A percentile compares a stretch with the other conserved stretches of the same genome.
phyloP scores from a whole-genome alignment of 441 rosid species.

The Pelargonium exstipulatum region DNA sequence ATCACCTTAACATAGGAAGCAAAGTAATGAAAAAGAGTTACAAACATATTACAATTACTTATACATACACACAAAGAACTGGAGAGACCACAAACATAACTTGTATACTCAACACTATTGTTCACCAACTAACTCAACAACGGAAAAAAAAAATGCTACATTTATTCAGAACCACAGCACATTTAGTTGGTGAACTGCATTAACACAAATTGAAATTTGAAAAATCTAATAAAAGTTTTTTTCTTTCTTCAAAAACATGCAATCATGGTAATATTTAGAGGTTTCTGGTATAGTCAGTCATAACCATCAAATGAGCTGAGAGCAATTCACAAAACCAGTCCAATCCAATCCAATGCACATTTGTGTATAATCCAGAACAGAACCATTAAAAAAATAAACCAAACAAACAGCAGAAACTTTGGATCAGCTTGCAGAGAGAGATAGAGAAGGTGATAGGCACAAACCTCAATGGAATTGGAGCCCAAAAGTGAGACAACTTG shows the following conservation, averaged over 20 bases:
- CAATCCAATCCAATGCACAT: not conserved
- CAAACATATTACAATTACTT: not conserved
- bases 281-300: not conserved
- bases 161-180: too few relatives aligned
- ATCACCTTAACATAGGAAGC: conserved; percentile 42
- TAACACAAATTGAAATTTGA: too few relatives aligned
- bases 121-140: not conserved
- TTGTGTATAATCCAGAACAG: not conserved
- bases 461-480: conserved; percentile 85
- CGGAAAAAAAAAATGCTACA: too few relatives aligned
- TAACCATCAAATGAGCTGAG: not conserved
- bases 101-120: not conserved
- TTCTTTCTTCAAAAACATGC: too few relatives aligned
- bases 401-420: not conserved
- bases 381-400: not conserved
- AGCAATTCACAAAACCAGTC: too few relatives aligned
- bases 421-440: not conserved
- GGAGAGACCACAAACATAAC: not conserved
- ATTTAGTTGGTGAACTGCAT: too few relatives aligned
- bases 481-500: conserved; percentile 82
- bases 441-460: not conserved
- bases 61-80: too few relatives aligned
- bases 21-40: not conserved
- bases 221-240: too few relatives aligned
- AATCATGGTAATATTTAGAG: too few relatives aligned